Percentiles rank a stretch among this genome's conserved stretches.
Evolutionary conservation across 1,139 yeast species (phyloP).

Genomic region (Williopsis jadinii): DNA sequence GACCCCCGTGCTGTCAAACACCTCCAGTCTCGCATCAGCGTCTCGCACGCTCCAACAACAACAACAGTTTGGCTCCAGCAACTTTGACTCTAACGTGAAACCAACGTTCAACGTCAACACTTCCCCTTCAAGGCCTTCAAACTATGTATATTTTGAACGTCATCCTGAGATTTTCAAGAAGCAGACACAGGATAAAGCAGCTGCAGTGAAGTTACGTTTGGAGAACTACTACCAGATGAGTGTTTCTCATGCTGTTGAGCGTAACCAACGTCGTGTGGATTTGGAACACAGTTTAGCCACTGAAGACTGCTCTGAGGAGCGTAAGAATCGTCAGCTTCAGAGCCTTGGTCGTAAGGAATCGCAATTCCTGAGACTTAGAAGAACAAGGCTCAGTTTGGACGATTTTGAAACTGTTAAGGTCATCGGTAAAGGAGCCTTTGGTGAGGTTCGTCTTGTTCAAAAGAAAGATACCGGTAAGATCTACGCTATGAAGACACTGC

Average conservation of each 20-base stretch:
- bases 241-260: constrained; percentile 72
- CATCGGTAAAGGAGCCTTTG: constrained; percentile 84
- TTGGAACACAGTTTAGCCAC: constrained; percentile 58
- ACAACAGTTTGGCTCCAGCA: neutral
- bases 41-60: neutral
- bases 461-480: constrained; percentile 77
- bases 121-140: constrained; percentile 15
- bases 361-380: constrained; percentile 64
- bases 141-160: constrained; percentile 72
- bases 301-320: constrained; percentile 69
- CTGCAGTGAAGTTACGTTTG: constrained; percentile 61
- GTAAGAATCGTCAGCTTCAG: constrained; percentile 65
- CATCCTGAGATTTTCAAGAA: constrained; percentile 74
- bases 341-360: constrained; percentile 71
- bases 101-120: constrained; percentile 7
- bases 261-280: constrained; percentile 71
- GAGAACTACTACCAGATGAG: constrained; percentile 74
- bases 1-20: constrained; percentile 20
- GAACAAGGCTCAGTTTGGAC: constrained; percentile 67
- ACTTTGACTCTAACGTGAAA: neutral
- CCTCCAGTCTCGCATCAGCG: constrained; percentile 5
- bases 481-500: constrained; percentile 76
- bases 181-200: constrained; percentile 63
- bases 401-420: constrained; percentile 77
- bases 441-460: constrained; percentile 79